phyloP scores from a whole-genome alignment of 1,139 yeast genomes.

The Pneumocystis wakefieldiae region DNA sequence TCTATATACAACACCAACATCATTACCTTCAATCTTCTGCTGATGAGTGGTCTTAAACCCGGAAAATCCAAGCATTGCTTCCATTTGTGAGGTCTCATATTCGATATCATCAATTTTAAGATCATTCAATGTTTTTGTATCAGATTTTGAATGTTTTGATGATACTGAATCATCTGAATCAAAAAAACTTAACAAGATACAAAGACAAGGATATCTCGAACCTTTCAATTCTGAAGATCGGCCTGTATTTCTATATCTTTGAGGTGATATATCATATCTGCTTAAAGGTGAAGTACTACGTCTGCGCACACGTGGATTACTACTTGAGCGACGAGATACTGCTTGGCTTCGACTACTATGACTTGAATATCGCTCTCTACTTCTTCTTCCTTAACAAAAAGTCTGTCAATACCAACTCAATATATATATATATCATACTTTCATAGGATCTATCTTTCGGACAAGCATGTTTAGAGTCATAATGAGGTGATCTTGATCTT shows the following conservation, averaged over 20 bases:
- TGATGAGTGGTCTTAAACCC: conserved; percentile 49
- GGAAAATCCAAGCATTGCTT: conserved; percentile 48
- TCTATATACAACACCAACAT: conserved; percentile 34
- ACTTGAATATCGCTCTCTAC: not conserved
- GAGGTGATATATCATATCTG: not conserved
- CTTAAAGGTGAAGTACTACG: not conserved
- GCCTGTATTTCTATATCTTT: not conserved
- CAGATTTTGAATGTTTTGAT: not conserved
- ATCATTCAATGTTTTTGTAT: not conserved
- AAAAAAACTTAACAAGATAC: not conserved
- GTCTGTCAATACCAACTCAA: not conserved
- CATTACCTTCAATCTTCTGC: conserved; percentile 37
- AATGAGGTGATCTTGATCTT: not conserved
- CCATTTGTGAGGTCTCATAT: conserved; percentile 16
- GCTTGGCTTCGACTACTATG: not conserved
- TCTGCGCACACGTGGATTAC: not conserved
- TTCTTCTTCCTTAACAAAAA: not conserved
- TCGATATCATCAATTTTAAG: not conserved
- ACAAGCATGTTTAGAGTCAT: not conserved
- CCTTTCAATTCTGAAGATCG: not conserved
- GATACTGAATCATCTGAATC: not conserved
- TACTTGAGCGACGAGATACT: not conserved
- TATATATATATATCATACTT: not conserved
- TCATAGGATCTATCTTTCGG: not conserved
- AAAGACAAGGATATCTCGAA: not conserved